These are phyloP conservation scores for Trichoderma guizhouense DNA, from an alignment of 2,329 filamentous ascomycete species.

Conservation along the genomic window DNA sequence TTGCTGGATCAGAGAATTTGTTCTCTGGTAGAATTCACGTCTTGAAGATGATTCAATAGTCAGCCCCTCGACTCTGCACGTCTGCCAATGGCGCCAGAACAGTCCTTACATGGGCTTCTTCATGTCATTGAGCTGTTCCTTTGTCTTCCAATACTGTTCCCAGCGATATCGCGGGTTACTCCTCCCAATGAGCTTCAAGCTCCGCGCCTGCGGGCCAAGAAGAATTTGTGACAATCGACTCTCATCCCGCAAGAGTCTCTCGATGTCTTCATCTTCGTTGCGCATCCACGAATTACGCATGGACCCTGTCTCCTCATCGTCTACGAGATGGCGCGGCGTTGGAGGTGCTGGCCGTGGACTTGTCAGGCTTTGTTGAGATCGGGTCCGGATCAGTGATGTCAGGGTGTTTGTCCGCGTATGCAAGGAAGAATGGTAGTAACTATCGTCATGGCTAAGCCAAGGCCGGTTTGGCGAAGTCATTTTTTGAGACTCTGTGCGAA, in stretches of 20 bases:
- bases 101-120: slow-evolving; percentile 61
- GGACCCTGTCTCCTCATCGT: slow-evolving; percentile 33
- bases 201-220: slow-evolving; percentile 70
- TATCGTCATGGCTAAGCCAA: slow-evolving; percentile 17
- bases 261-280: slow-evolving; percentile 43
- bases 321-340: slow-evolving; percentile 22
- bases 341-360: slow-evolving; percentile 26
- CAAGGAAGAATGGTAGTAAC: slow-evolving; percentile 29
- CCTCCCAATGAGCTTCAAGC: slow-evolving; percentile 83
- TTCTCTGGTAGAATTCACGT: slow-evolving; percentile 82
- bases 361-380: slow-evolving; percentile 35
- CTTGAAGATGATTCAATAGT: slow-evolving; percentile 34
- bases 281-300: slow-evolving; percentile 22
- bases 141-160: slow-evolving; percentile 81
- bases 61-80: not conserved
- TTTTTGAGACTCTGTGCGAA: not conserved
- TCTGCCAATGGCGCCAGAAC: not conserved
- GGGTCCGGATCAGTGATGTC: slow-evolving; percentile 38
- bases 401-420: slow-evolving; percentile 38
- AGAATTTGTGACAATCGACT: slow-evolving; percentile 58
- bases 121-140: slow-evolving; percentile 69
- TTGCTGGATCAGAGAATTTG: slow-evolving; percentile 83
- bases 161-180: slow-evolving; percentile 83
- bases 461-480: slow-evolving; percentile 32
- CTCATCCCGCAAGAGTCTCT: slow-evolving; percentile 50